Conservation (phyloP, 306 rosid species). For the Castanea mollissima region DNA sequence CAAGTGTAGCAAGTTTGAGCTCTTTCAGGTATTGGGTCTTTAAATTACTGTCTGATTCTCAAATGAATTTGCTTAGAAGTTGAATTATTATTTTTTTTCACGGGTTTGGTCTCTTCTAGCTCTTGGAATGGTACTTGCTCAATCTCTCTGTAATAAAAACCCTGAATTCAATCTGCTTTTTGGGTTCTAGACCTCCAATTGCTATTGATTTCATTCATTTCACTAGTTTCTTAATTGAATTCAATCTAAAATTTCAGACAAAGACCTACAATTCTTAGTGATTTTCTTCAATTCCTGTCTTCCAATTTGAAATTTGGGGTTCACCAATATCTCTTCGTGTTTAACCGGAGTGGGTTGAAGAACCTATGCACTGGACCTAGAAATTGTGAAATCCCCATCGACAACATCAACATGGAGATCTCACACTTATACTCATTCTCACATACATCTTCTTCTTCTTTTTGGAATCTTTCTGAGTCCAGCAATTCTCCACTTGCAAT, state of each 20-base stretch:
- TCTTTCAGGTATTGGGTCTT: neutral
- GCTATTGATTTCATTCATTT: neutral
- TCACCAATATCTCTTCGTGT: conserved; percentile 68
- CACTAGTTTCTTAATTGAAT: neutral
- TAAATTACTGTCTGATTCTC: neutral
- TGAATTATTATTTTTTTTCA: neutral
- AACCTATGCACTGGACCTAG: conserved; percentile 75
- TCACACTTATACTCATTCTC: conserved; percentile 19
- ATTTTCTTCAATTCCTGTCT: neutral
- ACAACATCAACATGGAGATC: conserved; percentile 56
- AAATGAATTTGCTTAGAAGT: neutral
- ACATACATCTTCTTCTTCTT: conserved; percentile 46
- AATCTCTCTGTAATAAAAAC: neutral
- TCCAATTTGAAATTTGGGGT: neutral
- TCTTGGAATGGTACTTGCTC: conserved; percentile 1
- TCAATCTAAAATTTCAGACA: neutral
- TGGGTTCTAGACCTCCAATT: neutral
- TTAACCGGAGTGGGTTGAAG: conserved; percentile 69
- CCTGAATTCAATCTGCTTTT: neutral
- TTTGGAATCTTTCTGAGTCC: conserved; percentile 76
- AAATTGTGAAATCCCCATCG: conserved; percentile 65
- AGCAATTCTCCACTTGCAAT: conserved; percentile 67
- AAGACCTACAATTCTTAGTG: neutral
- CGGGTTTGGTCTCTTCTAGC: neutral
- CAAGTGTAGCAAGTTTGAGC: conserved; percentile 3